phyloP scores from a whole-genome alignment of 1,284 basidiomycete genomes.

The Cutaneotrichosporon sp. region DNA sequence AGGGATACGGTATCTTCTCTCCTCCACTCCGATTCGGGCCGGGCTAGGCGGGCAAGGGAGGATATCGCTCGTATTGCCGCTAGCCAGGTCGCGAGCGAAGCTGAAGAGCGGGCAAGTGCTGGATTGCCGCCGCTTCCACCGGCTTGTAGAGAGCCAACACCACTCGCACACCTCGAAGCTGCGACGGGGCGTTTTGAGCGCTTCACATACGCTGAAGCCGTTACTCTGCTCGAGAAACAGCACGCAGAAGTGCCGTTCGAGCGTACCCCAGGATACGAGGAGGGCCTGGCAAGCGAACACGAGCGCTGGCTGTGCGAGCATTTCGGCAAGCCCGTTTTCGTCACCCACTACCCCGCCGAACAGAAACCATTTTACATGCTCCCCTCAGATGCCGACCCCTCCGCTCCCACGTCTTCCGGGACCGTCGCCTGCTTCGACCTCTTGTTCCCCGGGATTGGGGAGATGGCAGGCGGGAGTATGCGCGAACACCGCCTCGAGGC shows the following conservation, averaged over 20 bases:
- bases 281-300: constrained; percentile 78
- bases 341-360: constrained; percentile 78
- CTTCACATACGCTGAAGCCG: constrained; percentile 76
- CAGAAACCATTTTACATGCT: constrained; percentile 98
- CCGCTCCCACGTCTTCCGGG: neutral
- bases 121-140: neutral
- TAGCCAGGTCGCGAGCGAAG: neutral
- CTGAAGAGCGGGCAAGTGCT: neutral
- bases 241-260: constrained; percentile 56
- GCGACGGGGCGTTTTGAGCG: constrained; percentile 53
- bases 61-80: constrained; percentile 29
- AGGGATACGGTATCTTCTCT: constrained; percentile 29
- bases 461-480: constrained; percentile 87
- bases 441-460: constrained; percentile 81
- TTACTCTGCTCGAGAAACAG: constrained; percentile 60
- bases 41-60: constrained; percentile 29
- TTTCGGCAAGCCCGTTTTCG: constrained; percentile 74
- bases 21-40: constrained; percentile 17
- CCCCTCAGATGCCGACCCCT: constrained; percentile 26
- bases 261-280: constrained; percentile 68
- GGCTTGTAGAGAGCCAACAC: constrained; percentile 7
- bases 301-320: constrained; percentile 76
- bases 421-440: constrained; percentile 95
- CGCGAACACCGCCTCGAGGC: constrained; percentile 74
- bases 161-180: constrained; percentile 29